Base-by-base conservation (phyloP, 805 yeast genomes). In the Wickerhamomyces pijperi region DNA sequence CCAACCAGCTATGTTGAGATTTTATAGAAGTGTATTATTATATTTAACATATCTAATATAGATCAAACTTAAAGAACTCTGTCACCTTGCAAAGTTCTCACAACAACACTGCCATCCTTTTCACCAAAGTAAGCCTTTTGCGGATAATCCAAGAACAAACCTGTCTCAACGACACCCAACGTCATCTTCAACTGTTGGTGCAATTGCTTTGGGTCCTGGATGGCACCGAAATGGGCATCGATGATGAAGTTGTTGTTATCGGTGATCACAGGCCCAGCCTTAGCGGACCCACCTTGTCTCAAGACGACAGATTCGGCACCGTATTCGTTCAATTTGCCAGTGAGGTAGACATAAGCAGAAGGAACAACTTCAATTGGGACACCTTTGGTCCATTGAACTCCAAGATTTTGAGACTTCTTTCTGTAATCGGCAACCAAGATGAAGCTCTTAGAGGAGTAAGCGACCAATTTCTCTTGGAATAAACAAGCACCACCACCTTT, bases 401-500 rank as follows among this genome's bases (percentile, higher is more conserved):
- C 97, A 49, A 92, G 70, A 28, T 67, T 55, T 19, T 74, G 68
- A 17, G 94, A 77, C 54, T 76, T 79, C 64, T 92, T 92, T 54
- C 96, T 70, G 57, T 76, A 81, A 61, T 92, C 98, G 2, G 97
- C 98, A 38, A 92, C 97, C 17, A 90, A 70, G 20, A 92, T 67
- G 54, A 90, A 87, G 50, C 72, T 73, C 42, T 72, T 65, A 3
- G 96, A 77, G 44, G 85, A 76, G 41, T 75, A 71, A 15, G 96
- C 95, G 13, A 92, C 95, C 39, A 92, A 69, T 63, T 92, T 92
- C 60, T 92, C 99, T 64, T 90, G 98, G 64, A 92, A 81, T 46
- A 87, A 68, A 60, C 99, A 92, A 2, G 97, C 99, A 33, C 99
- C 99, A 36, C 99, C 99, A 48, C 99, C 99, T 63, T 92, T 92